Evolutionary conservation across 148 eudicot species (phyloP).

Genomic region (Simmondsia chinensis): DNA sequence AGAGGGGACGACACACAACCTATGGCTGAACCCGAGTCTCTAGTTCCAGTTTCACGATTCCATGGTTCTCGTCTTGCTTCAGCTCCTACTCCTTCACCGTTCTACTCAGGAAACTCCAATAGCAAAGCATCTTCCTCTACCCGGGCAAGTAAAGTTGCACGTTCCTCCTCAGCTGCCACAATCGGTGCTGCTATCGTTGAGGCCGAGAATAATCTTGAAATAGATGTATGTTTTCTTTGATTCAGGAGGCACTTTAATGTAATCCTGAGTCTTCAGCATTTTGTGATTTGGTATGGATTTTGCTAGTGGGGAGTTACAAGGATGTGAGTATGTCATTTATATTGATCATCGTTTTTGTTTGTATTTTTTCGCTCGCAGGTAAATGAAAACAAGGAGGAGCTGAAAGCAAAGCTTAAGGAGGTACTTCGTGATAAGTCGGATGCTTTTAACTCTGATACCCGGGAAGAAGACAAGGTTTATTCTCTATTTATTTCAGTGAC

Average conservation of each 20-base stretch:
- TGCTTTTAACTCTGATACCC: slow-evolving; percentile 53
- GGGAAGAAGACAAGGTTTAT: slow-evolving; percentile 85
- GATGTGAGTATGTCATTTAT: too few species aligned
- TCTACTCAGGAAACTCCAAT: slow-evolving; percentile 23
- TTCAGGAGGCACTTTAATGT: slow-evolving; percentile 11
- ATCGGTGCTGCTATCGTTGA: slow-evolving; percentile 92
- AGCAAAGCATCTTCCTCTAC: slow-evolving; percentile 4
- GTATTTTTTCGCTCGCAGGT: slow-evolving; percentile 43
- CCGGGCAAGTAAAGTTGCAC: slow-evolving; percentile 50
- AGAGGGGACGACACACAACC: slow-evolving; percentile 90
- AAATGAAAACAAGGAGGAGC: slow-evolving; percentile 72
- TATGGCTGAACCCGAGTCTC: slow-evolving; percentile 47
- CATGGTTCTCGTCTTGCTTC: slow-evolving; percentile 98
- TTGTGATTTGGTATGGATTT: slow-evolving; percentile 1
- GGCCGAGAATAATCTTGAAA: slow-evolving; percentile 69
- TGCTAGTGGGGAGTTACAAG: neutral
- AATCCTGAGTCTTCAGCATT: slow-evolving; percentile 2
- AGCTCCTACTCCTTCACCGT: slow-evolving; percentile 76
- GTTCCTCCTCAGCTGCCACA: slow-evolving; percentile 48
- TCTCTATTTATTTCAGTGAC: neutral
- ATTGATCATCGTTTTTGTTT: neutral
- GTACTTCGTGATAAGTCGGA: slow-evolving; percentile 77
- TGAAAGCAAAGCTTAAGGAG: slow-evolving; percentile 75
- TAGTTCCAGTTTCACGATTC: slow-evolving; percentile 82
- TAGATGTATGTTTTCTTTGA: slow-evolving; percentile 50